Evolutionary conservation across 805 yeast genomes (phyloP).

Genomic region (Metschnikowia borealis): DNA sequence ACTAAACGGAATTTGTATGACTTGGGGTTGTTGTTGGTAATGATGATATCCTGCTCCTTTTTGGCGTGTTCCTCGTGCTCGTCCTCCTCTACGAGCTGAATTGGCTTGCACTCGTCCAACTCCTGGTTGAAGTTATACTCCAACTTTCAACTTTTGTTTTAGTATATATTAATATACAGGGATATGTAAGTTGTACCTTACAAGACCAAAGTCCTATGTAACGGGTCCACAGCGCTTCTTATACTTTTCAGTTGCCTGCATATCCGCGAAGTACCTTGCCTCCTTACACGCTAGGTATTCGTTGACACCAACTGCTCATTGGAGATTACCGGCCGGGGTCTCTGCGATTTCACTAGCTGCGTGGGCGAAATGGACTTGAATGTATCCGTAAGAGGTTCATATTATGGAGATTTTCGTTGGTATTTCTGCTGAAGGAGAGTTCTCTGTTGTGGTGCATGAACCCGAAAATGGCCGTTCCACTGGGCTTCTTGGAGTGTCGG

Average conservation of each 20-base stretch:
- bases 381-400: constrained; percentile 17
- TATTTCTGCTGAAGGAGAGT: constrained; percentile 53
- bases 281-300: no score
- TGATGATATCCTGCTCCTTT: constrained; percentile 39
- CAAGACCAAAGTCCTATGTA: no score
- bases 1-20: constrained; percentile 60
- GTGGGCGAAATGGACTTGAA: constrained; percentile 29
- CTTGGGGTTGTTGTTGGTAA: constrained; percentile 45
- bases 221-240: no score
- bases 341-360: constrained; percentile 11
- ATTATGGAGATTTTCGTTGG: constrained; percentile 18
- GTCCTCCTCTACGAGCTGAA: constrained; percentile 27
- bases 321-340: constrained; percentile 6
- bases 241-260: no score
- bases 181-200: no score
- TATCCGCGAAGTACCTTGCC: no score
- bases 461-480: constrained; percentile 83
- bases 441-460: constrained; percentile 61
- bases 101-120: constrained; percentile 19
- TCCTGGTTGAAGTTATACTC: constrained; percentile 19
- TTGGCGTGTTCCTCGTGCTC: constrained; percentile 14
- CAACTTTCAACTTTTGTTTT: no score
- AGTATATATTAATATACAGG: no score
- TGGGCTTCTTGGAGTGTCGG: constrained; percentile 54
- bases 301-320: constrained; percentile 17